Evolutionary conservation across 2,329 filamentous ascomycete genomes (phyloP).

Genomic region (Epichloe festucae): DNA sequence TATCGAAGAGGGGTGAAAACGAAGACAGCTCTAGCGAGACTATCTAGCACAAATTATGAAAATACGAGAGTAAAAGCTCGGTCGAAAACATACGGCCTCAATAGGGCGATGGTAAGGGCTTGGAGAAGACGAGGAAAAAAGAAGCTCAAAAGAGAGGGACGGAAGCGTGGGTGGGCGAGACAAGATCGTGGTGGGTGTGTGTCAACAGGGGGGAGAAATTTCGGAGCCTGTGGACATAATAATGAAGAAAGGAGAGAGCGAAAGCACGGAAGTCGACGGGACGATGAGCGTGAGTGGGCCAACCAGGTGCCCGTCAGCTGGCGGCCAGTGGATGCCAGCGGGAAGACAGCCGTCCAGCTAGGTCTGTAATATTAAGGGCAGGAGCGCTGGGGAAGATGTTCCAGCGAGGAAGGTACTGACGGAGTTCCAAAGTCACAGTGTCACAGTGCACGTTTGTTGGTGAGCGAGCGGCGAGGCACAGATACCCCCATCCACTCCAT

Average conservation of each 20-base stretch:
- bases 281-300: constrained; percentile 5
- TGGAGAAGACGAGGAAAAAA: constrained; percentile 1
- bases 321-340: not conserved
- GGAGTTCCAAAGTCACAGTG: not conserved
- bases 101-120: not conserved
- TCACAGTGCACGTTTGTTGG: not conserved
- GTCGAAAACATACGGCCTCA: constrained; percentile 2
- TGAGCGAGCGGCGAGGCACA: too few species aligned
- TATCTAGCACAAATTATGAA: constrained; percentile 1
- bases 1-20: constrained; percentile 6
- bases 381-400: not conserved
- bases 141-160: constrained; percentile 5
- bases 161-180: constrained; percentile 8
- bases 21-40: constrained; percentile 1
- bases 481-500: not conserved
- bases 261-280: constrained; percentile 7
- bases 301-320: constrained; percentile 5
- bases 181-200: constrained; percentile 8
- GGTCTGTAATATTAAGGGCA: not conserved
- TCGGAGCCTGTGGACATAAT: constrained; percentile 6
- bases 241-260: constrained; percentile 8
- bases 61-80: not conserved
- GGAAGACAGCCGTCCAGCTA: not conserved
- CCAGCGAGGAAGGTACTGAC: not conserved
- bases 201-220: constrained; percentile 9